These are phyloP conservation scores for Drosera spatulata DNA, from an alignment of 179 eudicot genomes.

Conservation along the genomic window DNA sequence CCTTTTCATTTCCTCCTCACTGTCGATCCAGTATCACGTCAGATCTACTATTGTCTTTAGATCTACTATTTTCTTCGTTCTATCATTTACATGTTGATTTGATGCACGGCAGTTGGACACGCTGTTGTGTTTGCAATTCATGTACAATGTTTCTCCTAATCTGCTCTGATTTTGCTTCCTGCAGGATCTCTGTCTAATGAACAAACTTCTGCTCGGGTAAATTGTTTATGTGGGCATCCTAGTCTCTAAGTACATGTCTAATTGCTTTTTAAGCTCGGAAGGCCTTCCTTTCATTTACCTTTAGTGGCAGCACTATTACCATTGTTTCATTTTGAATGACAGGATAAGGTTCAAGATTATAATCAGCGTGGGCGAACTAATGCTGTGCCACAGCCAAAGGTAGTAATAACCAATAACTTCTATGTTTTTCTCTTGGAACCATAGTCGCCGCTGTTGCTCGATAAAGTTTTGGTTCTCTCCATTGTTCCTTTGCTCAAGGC, in stretches of 20 bases:
- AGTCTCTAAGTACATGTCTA: background rate
- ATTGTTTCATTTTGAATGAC: background rate
- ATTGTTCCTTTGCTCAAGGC: too few relatives aligned
- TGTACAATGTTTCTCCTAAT: background rate
- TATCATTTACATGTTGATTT: too few relatives aligned
- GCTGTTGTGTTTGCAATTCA: background rate
- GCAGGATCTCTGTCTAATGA: slow-evolving; percentile 53
- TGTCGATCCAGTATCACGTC: too few relatives aligned
- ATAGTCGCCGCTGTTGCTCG: too few relatives aligned
- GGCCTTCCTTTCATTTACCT: background rate
- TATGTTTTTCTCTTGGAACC: too few relatives aligned
- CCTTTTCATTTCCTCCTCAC: background rate
- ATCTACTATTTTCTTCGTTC: too few relatives aligned
- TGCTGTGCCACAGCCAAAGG: slow-evolving; percentile 24
- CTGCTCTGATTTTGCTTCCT: slow-evolving; percentile 4
- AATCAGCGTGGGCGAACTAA: slow-evolving; percentile 5
- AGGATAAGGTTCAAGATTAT: slow-evolving; percentile 13
- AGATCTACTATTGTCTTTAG: too few relatives aligned
- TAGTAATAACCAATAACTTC: slow-evolving; percentile 4
- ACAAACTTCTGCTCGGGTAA: slow-evolving; percentile 42
- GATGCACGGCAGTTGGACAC: too few relatives aligned
- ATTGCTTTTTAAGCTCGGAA: slow-evolving; percentile 1
- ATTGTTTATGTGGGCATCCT: slow-evolving; percentile 5
- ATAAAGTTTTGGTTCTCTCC: too few relatives aligned
- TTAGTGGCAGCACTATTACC: background rate